Evolutionary conservation across 2,329 filamentous ascomycete species (phyloP).

Genomic region (Chrysoporthe austroafricana): DNA sequence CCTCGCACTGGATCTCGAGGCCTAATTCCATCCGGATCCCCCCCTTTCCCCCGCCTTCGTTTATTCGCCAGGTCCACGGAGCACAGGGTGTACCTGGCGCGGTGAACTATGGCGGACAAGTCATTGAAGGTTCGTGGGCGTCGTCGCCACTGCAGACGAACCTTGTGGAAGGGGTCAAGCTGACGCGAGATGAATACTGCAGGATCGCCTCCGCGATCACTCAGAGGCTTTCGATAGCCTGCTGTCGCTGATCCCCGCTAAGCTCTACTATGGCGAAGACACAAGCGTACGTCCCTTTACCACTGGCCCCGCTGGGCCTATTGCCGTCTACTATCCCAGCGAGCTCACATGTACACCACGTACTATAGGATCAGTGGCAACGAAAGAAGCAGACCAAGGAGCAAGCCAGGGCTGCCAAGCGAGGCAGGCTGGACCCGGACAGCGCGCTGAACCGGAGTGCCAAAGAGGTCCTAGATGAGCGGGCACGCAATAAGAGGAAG

Average conservation of each 20-base stretch:
- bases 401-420: conserved; percentile 79
- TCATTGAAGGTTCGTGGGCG: conserved; percentile 35
- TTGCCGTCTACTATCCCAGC: neutral
- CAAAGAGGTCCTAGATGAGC: conserved; percentile 90
- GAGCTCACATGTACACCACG: conserved; percentile 26
- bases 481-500: conserved; percentile 78
- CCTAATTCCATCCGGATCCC: neutral
- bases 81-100: neutral
- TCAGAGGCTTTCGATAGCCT: conserved; percentile 84
- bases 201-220: conserved; percentile 62
- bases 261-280: conserved; percentile 81
- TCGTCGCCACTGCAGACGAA: neutral
- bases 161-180: conserved; percentile 1
- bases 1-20: neutral
- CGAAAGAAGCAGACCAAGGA: conserved; percentile 96
- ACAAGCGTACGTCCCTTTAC: conserved; percentile 68
- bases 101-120: conserved; percentile 33
- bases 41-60: neutral
- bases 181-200: conserved; percentile 19
- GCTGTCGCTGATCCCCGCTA: conserved; percentile 84
- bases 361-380: conserved; percentile 82
- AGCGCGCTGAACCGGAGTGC: conserved; percentile 79
- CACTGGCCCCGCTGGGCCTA: neutral
- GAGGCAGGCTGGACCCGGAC: conserved; percentile 88
- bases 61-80: neutral